These are phyloP conservation scores for Xylaria sp. DNA, from an alignment of 2,329 filamentous ascomycete genomes.

Conservation along the genomic window DNA sequence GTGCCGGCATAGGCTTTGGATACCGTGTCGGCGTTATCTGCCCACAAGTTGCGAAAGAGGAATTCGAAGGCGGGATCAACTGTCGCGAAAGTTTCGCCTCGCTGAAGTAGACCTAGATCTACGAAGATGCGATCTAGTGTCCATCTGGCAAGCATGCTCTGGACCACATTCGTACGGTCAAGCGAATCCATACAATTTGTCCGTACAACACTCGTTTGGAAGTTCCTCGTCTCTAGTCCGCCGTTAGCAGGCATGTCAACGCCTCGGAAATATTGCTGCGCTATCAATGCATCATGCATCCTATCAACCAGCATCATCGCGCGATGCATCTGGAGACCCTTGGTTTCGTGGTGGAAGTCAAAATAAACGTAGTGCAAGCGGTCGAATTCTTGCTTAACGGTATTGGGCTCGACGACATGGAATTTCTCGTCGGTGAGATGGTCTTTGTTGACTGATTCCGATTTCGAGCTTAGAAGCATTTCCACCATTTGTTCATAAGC, in stretches of 20 bases:
- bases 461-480: constrained; percentile 71
- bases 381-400: constrained; percentile 69
- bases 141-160: constrained; percentile 93
- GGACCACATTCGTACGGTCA: constrained; percentile 96
- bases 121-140: constrained; percentile 86
- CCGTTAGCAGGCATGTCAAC: constrained; percentile 82
- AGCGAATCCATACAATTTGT: constrained; percentile 99
- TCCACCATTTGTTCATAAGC: constrained; percentile 92
- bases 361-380: constrained; percentile 96
- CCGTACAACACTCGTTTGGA: constrained; percentile 88
- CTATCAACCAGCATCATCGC: constrained; percentile 85
- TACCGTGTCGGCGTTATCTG: constrained; percentile 96
- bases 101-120: constrained; percentile 78
- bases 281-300: constrained; percentile 74
- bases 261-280: constrained; percentile 91
- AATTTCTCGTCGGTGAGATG: constrained; percentile 77
- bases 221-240: constrained; percentile 77
- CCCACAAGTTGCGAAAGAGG: constrained; percentile 97
- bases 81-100: constrained; percentile 75
- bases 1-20: constrained; percentile 93
- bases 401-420: constrained; percentile 71
- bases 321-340: constrained; percentile 91
- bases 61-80: constrained; percentile 84
- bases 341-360: constrained; percentile 97
- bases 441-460: constrained; percentile 70